Conservation (phyloP, 148 eudicot genomes). For the Cornus suecica region DNA sequence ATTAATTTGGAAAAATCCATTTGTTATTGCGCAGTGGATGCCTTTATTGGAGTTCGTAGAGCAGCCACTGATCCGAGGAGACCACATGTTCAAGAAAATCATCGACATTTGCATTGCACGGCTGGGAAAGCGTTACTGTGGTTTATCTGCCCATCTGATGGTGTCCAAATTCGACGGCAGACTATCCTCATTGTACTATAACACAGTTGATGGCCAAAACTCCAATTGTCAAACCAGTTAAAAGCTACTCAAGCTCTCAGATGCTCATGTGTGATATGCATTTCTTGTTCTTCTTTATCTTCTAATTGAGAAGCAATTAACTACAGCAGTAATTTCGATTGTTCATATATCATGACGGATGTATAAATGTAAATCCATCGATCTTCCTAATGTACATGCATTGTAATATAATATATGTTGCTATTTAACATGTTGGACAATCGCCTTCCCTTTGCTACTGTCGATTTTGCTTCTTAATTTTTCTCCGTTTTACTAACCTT, state of each 20-base stretch:
- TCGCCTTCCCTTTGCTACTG: neutral
- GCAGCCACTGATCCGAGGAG: conserved; percentile 68
- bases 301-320: neutral
- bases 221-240: conserved; percentile 41
- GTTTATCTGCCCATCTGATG: conserved; percentile 57
- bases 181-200: conserved; percentile 68
- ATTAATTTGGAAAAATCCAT: neutral
- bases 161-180: conserved; percentile 69
- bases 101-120: conserved; percentile 63
- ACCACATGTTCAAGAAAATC: conserved; percentile 73
- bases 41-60: conserved; percentile 65
- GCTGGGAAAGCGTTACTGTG: conserved; percentile 67
- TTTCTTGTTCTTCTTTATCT: neutral
- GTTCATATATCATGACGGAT: neutral
- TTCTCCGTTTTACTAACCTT: neutral
- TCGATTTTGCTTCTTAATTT: neutral
- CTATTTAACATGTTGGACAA: neutral
- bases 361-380: neutral
- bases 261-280: no score
- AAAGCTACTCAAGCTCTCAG: neutral
- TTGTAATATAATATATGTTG: neutral
- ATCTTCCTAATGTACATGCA: neutral
- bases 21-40: conserved; percentile 70
- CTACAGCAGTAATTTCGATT: neutral
- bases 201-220: conserved; percentile 42